Base-by-base conservation (phyloP, 768 basidiomycete genomes). In the Strobilomyces confusus region DNA sequence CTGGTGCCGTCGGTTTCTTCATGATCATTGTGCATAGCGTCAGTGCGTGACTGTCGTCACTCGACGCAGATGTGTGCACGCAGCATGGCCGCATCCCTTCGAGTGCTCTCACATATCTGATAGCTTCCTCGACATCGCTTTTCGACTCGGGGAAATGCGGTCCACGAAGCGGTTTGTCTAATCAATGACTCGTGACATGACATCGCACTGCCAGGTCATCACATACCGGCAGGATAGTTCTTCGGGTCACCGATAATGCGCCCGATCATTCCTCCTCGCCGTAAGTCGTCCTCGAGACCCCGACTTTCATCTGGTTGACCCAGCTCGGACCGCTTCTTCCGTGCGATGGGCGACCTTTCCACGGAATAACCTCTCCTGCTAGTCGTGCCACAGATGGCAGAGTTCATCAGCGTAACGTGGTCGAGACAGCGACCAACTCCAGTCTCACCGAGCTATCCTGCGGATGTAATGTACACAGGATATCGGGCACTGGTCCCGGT, bases 241-340 rank as follows among this genome's bases (percentile, higher is more conserved):
- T 81, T 79, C 0, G 91, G 89, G 72, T 97, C 87, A 66, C 97
- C 94, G 63, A 97, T 94, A 67, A 97, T 89, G 22, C 86, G 86
- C 49, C 95, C 83, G 58, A 95, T 92, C 64, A 97, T 77, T 60
- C 78, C 83, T 13, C 91, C 90, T 44, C 94, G 83, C 29, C 90
- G 84, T 30, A 93, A 72, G 69, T 97, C 94, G 64, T 86, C 82
- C 26, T 83, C 80, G 90, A 80, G 20, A 87, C 85, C 40, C 94
- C 94, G 58, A 97, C 93, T 73, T 98, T 97, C 85, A 95, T 92
- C 75, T 97, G 75, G 90, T 97, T 83, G 95, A 97, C 20, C 94
- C 95, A 32, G 79, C 80, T 9, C 76, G 70, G 44, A 97, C 76
- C n/a, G 92, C 89, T 62, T 92, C 90, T 62, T 84, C 83, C 11